phyloP scores from a whole-genome alignment of 2,329 filamentous ascomycete genomes.

The Fusarium sp. region DNA sequence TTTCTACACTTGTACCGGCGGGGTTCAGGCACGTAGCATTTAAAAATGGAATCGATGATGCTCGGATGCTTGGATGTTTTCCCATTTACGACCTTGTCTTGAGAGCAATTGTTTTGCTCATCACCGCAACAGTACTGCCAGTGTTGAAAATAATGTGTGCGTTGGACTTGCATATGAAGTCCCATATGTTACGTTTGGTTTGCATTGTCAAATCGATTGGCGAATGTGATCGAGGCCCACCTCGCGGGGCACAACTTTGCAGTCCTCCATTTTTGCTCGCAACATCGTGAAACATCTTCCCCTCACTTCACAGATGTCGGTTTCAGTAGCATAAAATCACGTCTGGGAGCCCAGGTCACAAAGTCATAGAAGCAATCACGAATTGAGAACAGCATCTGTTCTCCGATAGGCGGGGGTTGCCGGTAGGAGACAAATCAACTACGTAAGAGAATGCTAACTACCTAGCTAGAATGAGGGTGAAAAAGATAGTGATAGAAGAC shows the following conservation, averaged over 20 bases:
- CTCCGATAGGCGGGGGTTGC: neutral
- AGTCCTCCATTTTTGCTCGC: neutral
- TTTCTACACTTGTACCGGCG: constrained; percentile 63
- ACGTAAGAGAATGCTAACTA: constrained; percentile 2
- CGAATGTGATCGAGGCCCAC: neutral
- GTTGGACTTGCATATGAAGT: constrained; percentile 8
- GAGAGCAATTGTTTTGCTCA: constrained; percentile 31
- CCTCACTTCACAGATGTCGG: neutral
- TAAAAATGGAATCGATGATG: constrained; percentile 66
- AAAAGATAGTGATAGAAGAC: neutral
- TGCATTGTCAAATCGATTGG: neutral
- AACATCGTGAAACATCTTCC: neutral
- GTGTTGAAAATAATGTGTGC: constrained; percentile 42
- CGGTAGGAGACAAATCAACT: neutral
- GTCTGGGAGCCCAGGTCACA: too few relatives aligned
- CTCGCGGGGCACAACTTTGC: neutral
- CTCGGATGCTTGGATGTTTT: constrained; percentile 50
- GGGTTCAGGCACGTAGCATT: constrained; percentile 69
- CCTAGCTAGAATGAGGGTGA: constrained; percentile 2
- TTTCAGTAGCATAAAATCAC: neutral
- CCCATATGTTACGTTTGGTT: constrained; percentile 4
- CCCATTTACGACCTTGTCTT: constrained; percentile 38
- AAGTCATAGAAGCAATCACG: neutral
- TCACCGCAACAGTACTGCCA: constrained; percentile 18
- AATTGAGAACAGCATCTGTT: neutral